Conservation (phyloP, 352 stramenopile genomes). For the Pythium biforme region DNA sequence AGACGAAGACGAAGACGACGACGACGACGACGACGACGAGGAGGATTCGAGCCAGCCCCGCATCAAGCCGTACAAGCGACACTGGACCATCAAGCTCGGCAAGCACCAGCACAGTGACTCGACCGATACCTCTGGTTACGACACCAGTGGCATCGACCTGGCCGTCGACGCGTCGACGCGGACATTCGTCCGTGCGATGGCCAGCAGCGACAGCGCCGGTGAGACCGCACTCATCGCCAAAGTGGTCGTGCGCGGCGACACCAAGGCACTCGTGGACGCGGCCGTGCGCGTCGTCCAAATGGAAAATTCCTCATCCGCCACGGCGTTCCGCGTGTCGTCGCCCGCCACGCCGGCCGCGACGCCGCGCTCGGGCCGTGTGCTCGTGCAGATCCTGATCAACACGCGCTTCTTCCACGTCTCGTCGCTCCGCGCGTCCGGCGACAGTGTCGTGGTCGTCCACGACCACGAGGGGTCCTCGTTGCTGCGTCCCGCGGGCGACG, state of each 20-base stretch:
- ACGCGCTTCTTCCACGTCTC: conserved; percentile 2
- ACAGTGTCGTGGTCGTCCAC: conserved; percentile 16
- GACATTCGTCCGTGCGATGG: conserved; percentile 16
- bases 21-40: conserved; percentile 23
- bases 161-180: conserved; percentile 6
- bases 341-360: not conserved
- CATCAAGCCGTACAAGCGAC: conserved; percentile 1
- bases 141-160: not conserved
- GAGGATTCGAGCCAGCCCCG: not conserved
- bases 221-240: conserved; percentile 9
- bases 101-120: not conserved
- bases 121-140: not conserved
- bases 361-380: not conserved
- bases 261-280: conserved; percentile 10
- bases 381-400: conserved; percentile 17
- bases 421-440: not conserved
- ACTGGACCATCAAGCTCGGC: conserved; percentile 11
- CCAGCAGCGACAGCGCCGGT: not conserved
- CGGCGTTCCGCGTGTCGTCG: conserved; percentile 3
- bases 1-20: conserved; percentile 14
- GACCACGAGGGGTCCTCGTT: not conserved
- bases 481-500: not conserved
- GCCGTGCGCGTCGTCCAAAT: conserved; percentile 2
- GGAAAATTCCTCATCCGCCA: not conserved
- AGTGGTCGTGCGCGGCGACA: conserved; percentile 18